Evolutionary conservation across 208 protist genomes (phyloP).

Genomic region (Leptomonas seymouri): DNA sequence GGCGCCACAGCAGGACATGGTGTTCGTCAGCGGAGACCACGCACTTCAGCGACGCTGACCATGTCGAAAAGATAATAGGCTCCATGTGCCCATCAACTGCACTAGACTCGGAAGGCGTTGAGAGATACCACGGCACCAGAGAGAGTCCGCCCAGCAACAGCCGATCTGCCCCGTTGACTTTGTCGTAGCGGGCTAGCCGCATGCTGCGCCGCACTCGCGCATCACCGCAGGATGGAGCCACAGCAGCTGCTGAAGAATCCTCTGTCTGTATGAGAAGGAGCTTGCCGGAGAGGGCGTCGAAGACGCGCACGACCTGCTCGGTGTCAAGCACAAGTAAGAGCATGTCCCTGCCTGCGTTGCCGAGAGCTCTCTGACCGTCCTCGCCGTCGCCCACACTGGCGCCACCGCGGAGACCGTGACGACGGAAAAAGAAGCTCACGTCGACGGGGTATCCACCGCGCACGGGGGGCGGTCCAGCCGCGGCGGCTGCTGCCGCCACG

Average conservation of each 20-base stretch:
- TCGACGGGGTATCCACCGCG: conserved; percentile 77
- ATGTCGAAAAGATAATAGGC: conserved; percentile 61
- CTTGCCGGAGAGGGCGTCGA: conserved; percentile 60
- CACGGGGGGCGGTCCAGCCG: conserved; percentile 8
- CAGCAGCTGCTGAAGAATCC: neutral
- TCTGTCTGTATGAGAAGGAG: conserved; percentile 32
- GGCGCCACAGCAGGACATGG: conserved; percentile 71
- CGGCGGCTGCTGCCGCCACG: neutral
- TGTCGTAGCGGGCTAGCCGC: conserved; percentile 74
- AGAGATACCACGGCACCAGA: conserved; percentile 71
- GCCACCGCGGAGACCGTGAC: neutral
- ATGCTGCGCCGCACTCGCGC: conserved; percentile 53
- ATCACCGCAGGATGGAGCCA: neutral
- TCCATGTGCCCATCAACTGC: conserved; percentile 62
- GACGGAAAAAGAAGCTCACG: conserved; percentile 67
- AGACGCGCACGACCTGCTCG: conserved; percentile 70
- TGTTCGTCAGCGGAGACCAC: conserved; percentile 79
- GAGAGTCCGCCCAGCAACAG: conserved; percentile 75
- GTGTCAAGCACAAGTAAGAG: conserved; percentile 77
- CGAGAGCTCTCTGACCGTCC: neutral
- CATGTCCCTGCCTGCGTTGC: conserved; percentile 29
- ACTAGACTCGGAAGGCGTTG: conserved; percentile 33
- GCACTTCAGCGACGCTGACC: conserved; percentile 41
- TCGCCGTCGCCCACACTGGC: neutral
- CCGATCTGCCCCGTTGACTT: conserved; percentile 45